Evolutionary conservation across 495 filamentous ascomycete species (phyloP).

Genomic region (Trichoderma orchidacearum): DNA sequence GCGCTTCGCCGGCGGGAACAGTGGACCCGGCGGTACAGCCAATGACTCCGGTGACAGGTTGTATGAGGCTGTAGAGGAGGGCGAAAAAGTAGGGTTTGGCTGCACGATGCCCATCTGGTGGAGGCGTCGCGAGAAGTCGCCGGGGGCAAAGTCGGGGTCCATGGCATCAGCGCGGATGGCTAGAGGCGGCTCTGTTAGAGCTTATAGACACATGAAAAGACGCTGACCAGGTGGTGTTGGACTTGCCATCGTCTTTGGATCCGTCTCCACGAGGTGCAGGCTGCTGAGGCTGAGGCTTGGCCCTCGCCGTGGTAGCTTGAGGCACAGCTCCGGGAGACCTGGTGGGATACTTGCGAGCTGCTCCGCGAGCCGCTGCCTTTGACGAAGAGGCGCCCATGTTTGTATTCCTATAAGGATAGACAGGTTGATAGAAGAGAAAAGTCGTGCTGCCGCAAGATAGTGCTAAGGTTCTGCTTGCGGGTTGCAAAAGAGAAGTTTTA

Average conservation of each 20-base stretch:
- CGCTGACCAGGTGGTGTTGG: too few relatives aligned
- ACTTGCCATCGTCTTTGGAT: conserved; percentile 23
- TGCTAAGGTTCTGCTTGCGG: not conserved
- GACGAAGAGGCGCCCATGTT: not conserved
- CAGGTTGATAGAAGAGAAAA: not conserved
- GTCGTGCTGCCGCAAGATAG: not conserved
- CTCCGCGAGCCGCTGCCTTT: not conserved
- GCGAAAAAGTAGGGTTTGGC: conserved; percentile 31
- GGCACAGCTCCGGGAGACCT: not conserved
- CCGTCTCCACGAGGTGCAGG: not conserved
- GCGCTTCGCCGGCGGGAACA: conserved; percentile 13
- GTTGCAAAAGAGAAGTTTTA: not conserved
- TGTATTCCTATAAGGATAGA: not conserved
- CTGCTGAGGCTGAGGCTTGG: not conserved
- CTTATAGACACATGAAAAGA: not conserved
- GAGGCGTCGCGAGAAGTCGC: conserved; percentile 24
- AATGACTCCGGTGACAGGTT: conserved; percentile 5
- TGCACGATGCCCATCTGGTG: conserved; percentile 31
- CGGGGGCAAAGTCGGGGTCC: conserved; percentile 14
- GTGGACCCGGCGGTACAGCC: conserved; percentile 4
- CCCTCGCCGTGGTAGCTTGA: not conserved
- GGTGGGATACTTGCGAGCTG: conserved; percentile 2
- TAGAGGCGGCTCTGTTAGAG: not conserved
- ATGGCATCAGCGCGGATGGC: conserved; percentile 17
- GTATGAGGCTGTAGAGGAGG: conserved; percentile 25